Base-by-base conservation (phyloP, 2,329 filamentous ascomycete genomes). In the Tolypocladium capitatum region DNA sequence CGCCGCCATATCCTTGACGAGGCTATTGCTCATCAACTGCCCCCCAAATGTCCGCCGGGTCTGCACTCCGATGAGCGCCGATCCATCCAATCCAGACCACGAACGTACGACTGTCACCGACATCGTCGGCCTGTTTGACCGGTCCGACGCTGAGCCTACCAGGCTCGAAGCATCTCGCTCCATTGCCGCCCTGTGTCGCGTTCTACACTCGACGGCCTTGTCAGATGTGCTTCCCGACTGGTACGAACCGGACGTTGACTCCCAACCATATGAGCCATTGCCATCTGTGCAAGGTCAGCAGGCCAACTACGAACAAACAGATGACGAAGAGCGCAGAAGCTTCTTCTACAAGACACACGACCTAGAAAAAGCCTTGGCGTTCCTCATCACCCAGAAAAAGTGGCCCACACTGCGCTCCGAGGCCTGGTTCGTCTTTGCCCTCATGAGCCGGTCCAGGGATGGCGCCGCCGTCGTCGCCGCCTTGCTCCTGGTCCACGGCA, bases 331-430 rank as follows among this genome's bases (percentile, higher is more conserved):
- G 11, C 48, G 60, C 27, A 58, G 63, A 6, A 57, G 52, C 8
- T 49, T 52, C 8, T 78, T 80, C 57, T 77, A 78, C 59, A 47
- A 57, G 1, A 59, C 58, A 24, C 73, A 79, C 56, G 51, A 64
- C 20, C 58, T 79, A 13, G 55, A 61, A 14, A 56, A 63, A 8
- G 63, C 70, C 0, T 64, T 83, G 7, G 57, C 68, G 1, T 76
- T 72, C 53, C 68, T 83, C 27, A 65, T 80, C 24, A 71, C 67
- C 2, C 79, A 83, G 56, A 63, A 61, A 3, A 80, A 77, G 52
- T 83, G 78, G 69, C 75, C 77, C 0, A 67, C 73, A 2, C 65
- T 83, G 2, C 69, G 75, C 18, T 79, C 76, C 35, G 80, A 83
- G 56, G 70, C 73, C 3, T 77, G 78, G 72, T 82, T 83, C 52